phyloP scores from a whole-genome alignment of 176 grass and related monocot species.

The Metroxylon sagu region DNA sequence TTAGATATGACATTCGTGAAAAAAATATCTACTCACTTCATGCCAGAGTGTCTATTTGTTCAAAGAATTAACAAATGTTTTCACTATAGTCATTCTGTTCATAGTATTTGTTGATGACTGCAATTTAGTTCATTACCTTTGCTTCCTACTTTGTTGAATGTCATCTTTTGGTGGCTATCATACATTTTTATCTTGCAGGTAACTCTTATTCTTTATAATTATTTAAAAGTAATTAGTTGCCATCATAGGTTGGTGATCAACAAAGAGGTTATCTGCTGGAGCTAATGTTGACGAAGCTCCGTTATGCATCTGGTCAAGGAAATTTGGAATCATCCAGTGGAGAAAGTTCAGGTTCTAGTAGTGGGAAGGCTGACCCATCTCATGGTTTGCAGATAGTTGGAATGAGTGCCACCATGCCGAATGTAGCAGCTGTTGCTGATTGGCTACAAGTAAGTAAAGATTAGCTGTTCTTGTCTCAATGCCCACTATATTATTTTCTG shows the following conservation, averaged over 20 bases:
- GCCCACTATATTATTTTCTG: no score
- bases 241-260: slow-evolving; percentile 72
- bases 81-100: no score
- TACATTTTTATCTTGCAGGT: no score
- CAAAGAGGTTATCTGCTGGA: slow-evolving; percentile 93
- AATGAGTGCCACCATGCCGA: slow-evolving; percentile 99
- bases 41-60: no score
- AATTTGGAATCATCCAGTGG: slow-evolving; percentile 53
- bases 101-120: neutral
- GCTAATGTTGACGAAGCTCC: slow-evolving; percentile 88
- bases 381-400: slow-evolving; percentile 87
- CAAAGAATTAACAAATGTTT: no score
- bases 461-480: neutral
- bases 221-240: slow-evolving; percentile 6
- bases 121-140: neutral
- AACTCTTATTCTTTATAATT: no score
- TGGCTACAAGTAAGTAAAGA: slow-evolving; percentile 82
- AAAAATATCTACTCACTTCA: no score
- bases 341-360: slow-evolving; percentile 58
- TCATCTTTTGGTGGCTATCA: no score
- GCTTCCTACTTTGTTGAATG: neutral
- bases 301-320: slow-evolving; percentile 85
- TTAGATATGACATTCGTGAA: no score
- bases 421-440: slow-evolving; percentile 74
- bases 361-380: slow-evolving; percentile 50